A percentile compares a stretch with the other conserved stretches of the same genome.
Evolutionary conservation across 2,329 filamentous ascomycete genomes (phyloP).

Genomic region (Chalaropsis ovoidea): DNA sequence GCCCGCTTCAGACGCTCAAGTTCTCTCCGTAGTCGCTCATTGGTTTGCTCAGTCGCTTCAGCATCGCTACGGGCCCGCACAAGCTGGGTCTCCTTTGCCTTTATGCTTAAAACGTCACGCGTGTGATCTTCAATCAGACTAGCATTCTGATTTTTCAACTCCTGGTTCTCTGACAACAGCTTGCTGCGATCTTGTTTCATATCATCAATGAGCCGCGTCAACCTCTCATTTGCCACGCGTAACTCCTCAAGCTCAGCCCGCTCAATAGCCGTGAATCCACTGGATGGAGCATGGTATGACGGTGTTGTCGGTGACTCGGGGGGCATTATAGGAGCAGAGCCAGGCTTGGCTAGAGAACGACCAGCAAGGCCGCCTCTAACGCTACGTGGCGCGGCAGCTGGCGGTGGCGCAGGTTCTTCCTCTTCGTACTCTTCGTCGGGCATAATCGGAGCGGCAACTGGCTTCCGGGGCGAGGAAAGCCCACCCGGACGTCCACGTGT

Average conservation of each 20-base stretch:
- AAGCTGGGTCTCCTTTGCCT: slow-evolving; percentile 95
- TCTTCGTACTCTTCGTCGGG: slow-evolving; percentile 48
- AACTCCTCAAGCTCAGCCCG: slow-evolving; percentile 87
- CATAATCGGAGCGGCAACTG: slow-evolving; percentile 40
- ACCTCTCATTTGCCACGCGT: slow-evolving; percentile 67
- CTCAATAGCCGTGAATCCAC: slow-evolving; percentile 64
- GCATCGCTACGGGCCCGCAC: slow-evolving; percentile 84
- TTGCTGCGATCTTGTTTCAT: slow-evolving; percentile 71
- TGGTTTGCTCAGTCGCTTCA: slow-evolving; percentile 76
- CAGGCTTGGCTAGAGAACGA: slow-evolving; percentile 71
- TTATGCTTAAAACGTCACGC: slow-evolving; percentile 86
- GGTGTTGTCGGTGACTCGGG: slow-evolving; percentile 44
- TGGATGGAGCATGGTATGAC: slow-evolving; percentile 37
- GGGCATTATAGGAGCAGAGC: slow-evolving; percentile 41
- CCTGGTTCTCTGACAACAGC: slow-evolving; percentile 76
- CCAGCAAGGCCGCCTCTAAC: slow-evolving; percentile 71
- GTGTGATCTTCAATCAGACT: slow-evolving; percentile 96
- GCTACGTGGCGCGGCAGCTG: slow-evolving; percentile 54
- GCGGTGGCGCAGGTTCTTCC: slow-evolving; percentile 42
- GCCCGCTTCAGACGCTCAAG: slow-evolving; percentile 90
- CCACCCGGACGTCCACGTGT: slow-evolving; percentile 47
- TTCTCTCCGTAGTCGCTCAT: slow-evolving; percentile 74
- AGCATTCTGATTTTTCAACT: slow-evolving; percentile 93
- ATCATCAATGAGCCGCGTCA: slow-evolving; percentile 67
- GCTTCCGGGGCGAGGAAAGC: slow-evolving; percentile 45